Evolutionary conservation across 768 basidiomycete species (phyloP).

Genomic region (Lactarius deliciosus): DNA sequence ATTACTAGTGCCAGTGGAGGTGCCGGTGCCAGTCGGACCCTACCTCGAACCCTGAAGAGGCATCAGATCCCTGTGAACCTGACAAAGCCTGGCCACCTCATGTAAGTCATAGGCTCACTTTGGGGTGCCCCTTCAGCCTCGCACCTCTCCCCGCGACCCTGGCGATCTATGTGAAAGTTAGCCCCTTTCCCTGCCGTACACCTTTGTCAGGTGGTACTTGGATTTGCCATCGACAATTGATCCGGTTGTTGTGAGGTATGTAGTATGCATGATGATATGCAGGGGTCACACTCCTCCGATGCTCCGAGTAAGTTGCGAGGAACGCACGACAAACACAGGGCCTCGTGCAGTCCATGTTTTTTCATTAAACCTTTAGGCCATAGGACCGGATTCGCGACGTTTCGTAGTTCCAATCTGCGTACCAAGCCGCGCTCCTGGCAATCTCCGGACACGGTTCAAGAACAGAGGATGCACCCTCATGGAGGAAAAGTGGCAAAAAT

Average conservation of each 20-base stretch:
- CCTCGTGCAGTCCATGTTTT: slow-evolving; percentile 1
- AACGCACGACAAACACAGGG: neutral
- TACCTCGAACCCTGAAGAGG: neutral
- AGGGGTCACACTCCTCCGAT: neutral
- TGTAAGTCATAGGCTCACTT: slow-evolving; percentile 4
- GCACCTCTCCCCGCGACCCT: neutral
- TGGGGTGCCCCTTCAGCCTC: slow-evolving; percentile 2
- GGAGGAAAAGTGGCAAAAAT: neutral
- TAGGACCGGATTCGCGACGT: neutral
- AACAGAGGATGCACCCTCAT: neutral
- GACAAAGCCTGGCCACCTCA: slow-evolving; percentile 8
- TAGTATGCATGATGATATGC: neutral
- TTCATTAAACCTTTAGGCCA: neutral
- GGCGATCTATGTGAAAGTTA: neutral
- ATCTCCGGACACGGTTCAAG: neutral
- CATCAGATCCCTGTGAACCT: neutral
- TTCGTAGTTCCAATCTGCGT: neutral
- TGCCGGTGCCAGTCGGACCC: neutral
- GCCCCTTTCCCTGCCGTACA: slow-evolving; percentile 12
- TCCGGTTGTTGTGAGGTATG: neutral
- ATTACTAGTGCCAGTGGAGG: neutral
- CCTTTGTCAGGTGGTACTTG: slow-evolving; percentile 7
- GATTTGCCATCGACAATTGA: neutral
- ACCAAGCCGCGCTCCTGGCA: neutral
- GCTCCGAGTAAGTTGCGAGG: neutral